Percentiles rank a stretch among this genome's conserved stretches.
These are phyloP conservation scores for Colletotrichum australisinense DNA, from an alignment of 2,329 filamentous ascomycete genomes.

Conservation along the genomic window DNA sequence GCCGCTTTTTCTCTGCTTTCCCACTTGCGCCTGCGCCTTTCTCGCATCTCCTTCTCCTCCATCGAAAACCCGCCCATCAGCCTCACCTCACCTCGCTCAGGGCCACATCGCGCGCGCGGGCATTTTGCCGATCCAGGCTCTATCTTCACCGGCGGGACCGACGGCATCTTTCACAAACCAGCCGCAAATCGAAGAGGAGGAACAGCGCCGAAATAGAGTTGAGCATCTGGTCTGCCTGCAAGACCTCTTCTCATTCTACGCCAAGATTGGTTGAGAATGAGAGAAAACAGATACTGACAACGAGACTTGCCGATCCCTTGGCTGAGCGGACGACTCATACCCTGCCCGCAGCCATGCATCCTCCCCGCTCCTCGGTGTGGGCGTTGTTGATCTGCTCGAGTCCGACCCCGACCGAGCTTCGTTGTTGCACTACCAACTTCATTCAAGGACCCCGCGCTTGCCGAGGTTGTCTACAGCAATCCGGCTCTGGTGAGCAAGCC, in stretches of 20 bases:
- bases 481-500: slow-evolving; percentile 46
- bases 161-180: neutral
- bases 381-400: slow-evolving; percentile 53
- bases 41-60: slow-evolving; percentile 17
- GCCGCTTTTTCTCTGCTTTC: slow-evolving; percentile 25
- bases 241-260: neutral
- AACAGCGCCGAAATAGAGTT: neutral
- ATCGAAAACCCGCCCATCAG: slow-evolving; percentile 9
- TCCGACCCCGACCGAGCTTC: slow-evolving; percentile 55
- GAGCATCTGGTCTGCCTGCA: slow-evolving; percentile 6
- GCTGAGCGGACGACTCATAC: slow-evolving; percentile 30
- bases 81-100: neutral
- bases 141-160: slow-evolving; percentile 19
- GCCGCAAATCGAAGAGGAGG: neutral
- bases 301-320: slow-evolving; percentile 31
- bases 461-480: slow-evolving; percentile 49
- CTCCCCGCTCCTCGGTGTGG: slow-evolving; percentile 40
- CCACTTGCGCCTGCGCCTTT: slow-evolving; percentile 1
- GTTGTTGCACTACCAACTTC: slow-evolving; percentile 43
- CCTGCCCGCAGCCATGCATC: slow-evolving; percentile 30
- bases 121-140: neutral
- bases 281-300: slow-evolving; percentile 25
- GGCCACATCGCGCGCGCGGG: neutral
- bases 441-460: slow-evolving; percentile 30
- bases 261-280: slow-evolving; percentile 33